phyloP scores from a whole-genome alignment of 306 rosid species.

The Gynostemma pentaphyllum region DNA sequence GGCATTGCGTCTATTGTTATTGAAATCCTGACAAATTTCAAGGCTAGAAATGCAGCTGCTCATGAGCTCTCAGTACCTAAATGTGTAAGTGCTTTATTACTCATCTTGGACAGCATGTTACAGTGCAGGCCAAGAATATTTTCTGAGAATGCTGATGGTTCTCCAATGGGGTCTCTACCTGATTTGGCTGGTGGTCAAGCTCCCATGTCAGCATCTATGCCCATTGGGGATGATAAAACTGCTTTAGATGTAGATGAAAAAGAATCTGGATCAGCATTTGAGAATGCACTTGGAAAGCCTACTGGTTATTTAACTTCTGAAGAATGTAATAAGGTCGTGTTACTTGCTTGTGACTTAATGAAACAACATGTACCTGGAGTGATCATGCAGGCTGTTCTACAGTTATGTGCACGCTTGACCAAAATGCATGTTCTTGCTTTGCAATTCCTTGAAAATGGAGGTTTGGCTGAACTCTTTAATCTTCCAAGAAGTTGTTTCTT shows the following conservation, averaged over 20 bases:
- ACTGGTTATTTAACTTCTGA: slow-evolving; percentile 74
- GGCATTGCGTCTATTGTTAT: slow-evolving; percentile 51
- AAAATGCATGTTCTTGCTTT: slow-evolving; percentile 73
- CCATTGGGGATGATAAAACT: slow-evolving; percentile 32
- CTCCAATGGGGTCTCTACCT: slow-evolving; percentile 39
- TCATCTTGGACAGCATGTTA: slow-evolving; percentile 86
- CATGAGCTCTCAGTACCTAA: slow-evolving; percentile 51
- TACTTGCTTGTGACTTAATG: slow-evolving; percentile 80
- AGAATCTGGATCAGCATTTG: slow-evolving; percentile 37
- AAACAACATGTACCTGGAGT: slow-evolving; percentile 84
- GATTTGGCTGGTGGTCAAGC: slow-evolving; percentile 43
- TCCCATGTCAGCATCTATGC: slow-evolving; percentile 34
- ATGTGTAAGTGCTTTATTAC: slow-evolving; percentile 78
- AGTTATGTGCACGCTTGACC: slow-evolving; percentile 85
- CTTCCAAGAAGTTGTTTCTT: slow-evolving; percentile 80
- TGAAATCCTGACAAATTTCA: slow-evolving; percentile 61
- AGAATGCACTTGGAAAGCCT: slow-evolving; percentile 71
- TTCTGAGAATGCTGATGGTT: slow-evolving; percentile 47
- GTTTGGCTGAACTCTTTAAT: slow-evolving; percentile 64
- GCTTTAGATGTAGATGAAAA: slow-evolving; percentile 28
- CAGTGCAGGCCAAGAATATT: slow-evolving; percentile 49
- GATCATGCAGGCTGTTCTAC: slow-evolving; percentile 97
- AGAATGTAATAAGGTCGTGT: slow-evolving; percentile 61
- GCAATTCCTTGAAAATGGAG: slow-evolving; percentile 92
- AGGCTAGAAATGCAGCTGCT: slow-evolving; percentile 54